phyloP scores from a whole-genome alignment of 805 yeast species.

The Candida broadrunensis region DNA sequence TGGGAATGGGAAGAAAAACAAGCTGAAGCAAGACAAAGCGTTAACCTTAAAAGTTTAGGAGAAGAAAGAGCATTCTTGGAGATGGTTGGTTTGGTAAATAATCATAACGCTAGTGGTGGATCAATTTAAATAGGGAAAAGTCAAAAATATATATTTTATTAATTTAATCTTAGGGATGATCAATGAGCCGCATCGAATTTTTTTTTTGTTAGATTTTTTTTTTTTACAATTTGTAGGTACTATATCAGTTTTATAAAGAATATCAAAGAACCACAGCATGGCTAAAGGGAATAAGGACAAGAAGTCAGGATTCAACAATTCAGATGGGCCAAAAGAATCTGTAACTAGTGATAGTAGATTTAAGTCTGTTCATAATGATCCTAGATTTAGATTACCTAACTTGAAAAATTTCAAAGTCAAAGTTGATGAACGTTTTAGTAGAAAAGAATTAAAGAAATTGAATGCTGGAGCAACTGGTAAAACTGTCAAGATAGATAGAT shows the following conservation, averaged over 20 bases:
- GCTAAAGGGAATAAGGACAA: slow-evolving; percentile 5
- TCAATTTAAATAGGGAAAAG: slow-evolving; percentile 33
- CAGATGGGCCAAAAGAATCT: slow-evolving; percentile 16
- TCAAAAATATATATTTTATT: no score
- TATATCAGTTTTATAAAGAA: no score
- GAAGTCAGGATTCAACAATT: slow-evolving; percentile 2
- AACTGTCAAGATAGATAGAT: slow-evolving; percentile 72
- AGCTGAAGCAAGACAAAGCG: slow-evolving; percentile 71
- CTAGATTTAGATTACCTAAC: slow-evolving; percentile 77
- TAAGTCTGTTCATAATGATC: slow-evolving; percentile 76
- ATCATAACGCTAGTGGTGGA: slow-evolving; percentile 41
- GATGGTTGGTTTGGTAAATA: slow-evolving; percentile 67
- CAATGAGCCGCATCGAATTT: background rate
- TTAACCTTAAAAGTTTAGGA: slow-evolving; percentile 62
- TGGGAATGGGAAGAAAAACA: slow-evolving; percentile 94
- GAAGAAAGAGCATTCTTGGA: slow-evolving; percentile 86
- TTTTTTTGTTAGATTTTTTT: no score
- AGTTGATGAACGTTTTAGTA: slow-evolving; percentile 80
- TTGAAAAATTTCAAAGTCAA: slow-evolving; percentile 68
- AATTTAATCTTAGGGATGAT: background rate
- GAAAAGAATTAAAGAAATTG: slow-evolving; percentile 55
- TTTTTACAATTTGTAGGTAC: no score
- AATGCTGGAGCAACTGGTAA: slow-evolving; percentile 46
- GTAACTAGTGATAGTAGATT: slow-evolving; percentile 72
- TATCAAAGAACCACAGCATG: no score